phyloP scores from a whole-genome alignment of 768 basidiomycete genomes.

The Termitomyces sp. region DNA sequence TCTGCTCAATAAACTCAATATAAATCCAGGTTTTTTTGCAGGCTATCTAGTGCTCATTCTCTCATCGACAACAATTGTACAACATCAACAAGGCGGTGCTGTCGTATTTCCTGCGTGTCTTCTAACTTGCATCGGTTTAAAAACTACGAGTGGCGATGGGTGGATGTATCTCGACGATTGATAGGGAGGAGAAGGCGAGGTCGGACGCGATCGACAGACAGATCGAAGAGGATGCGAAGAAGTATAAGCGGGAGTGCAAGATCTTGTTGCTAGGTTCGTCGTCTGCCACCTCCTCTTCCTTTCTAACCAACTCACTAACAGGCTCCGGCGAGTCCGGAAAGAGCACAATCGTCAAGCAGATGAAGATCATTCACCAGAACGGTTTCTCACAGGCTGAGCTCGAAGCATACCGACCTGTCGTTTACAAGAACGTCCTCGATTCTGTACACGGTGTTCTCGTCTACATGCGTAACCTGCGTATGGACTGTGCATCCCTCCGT shows the following conservation, averaged over 20 bases:
- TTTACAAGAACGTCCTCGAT: slow-evolving; percentile 86
- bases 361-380: slow-evolving; percentile 97
- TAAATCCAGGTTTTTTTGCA: neutral
- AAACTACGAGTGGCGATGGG: slow-evolving; percentile 40
- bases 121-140: too few species aligned
- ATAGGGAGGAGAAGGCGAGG: slow-evolving; percentile 52
- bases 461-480: slow-evolving; percentile 81
- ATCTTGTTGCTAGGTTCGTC: slow-evolving; percentile 76
- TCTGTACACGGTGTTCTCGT: slow-evolving; percentile 81
- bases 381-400: slow-evolving; percentile 82
- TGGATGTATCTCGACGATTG: slow-evolving; percentile 56
- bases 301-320: slow-evolving; percentile 19
- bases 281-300: neutral
- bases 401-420: slow-evolving; percentile 65
- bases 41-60: neutral
- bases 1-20: neutral
- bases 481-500: slow-evolving; percentile 63
- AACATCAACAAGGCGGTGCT: neutral
- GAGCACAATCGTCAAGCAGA: slow-evolving; percentile 95
- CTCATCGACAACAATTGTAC: neutral
- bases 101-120: too few species aligned
- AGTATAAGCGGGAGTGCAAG: slow-evolving; percentile 86
- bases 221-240: slow-evolving; percentile 81
- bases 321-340: slow-evolving; percentile 96
- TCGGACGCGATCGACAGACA: slow-evolving; percentile 75